Conservation (phyloP, 2,329 filamentous ascomycete species). For the Arthrobotrys iridis region DNA sequence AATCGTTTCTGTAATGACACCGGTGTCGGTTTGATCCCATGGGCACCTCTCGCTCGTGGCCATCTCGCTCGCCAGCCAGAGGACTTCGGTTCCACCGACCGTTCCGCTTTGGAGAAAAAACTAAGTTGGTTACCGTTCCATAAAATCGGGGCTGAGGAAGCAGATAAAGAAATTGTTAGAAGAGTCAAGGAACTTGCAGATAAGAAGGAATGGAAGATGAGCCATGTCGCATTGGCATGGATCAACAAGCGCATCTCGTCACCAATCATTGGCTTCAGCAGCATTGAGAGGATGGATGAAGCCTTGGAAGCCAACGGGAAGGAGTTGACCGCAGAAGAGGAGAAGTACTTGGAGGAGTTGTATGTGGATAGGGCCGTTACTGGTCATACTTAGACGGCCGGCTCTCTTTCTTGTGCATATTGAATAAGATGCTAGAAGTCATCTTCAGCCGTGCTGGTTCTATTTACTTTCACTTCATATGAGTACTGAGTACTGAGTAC, state of each 20-base stretch:
- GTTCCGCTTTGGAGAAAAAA: constrained; percentile 57
- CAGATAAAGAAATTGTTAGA: constrained; percentile 67
- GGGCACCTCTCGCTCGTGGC: constrained; percentile 61
- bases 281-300: constrained; percentile 70
- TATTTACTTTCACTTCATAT: no score
- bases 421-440: background rate
- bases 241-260: constrained; percentile 67
- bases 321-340: constrained; percentile 69
- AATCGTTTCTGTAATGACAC: constrained; percentile 63
- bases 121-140: constrained; percentile 60
- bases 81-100: constrained; percentile 51
- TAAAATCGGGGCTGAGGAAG: constrained; percentile 62
- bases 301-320: constrained; percentile 65
- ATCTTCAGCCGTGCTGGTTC: no score
- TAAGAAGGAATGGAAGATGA: constrained; percentile 70
- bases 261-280: constrained; percentile 72
- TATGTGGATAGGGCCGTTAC: constrained; percentile 68
- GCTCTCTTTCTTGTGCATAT: background rate
- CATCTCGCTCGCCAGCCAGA: constrained; percentile 59
- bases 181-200: constrained; percentile 70
- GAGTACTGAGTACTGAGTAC: no score
- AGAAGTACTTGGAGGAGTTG: constrained; percentile 71
- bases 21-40: constrained; percentile 63
- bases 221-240: constrained; percentile 73
- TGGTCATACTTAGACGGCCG: constrained; percentile 58